These are phyloP conservation scores for Fusarium armeniacum DNA, from an alignment of 2,329 filamentous ascomycete genomes.

Conservation along the genomic window DNA sequence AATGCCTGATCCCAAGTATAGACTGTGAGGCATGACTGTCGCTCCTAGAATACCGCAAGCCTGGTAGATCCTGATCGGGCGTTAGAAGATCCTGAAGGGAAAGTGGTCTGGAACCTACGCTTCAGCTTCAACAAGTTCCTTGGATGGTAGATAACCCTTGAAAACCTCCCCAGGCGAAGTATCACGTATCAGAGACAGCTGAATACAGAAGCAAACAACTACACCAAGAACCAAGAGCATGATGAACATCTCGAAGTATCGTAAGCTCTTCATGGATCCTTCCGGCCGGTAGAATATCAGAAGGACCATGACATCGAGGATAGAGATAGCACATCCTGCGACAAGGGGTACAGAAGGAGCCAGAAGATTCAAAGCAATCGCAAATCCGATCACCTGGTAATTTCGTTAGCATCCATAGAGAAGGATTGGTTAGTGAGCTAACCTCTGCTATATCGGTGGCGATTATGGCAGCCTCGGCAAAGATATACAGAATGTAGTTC, in stretches of 20 bases:
- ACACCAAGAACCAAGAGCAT: slow-evolving; percentile 75
- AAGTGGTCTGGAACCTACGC: slow-evolving; percentile 56
- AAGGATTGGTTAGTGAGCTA: background rate
- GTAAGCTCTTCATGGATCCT: slow-evolving; percentile 69
- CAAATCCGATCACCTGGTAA: slow-evolving; percentile 73
- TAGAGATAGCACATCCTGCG: slow-evolving; percentile 76
- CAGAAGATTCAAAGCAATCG: slow-evolving; percentile 77
- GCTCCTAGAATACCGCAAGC: slow-evolving; percentile 83
- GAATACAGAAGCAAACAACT: slow-evolving; percentile 78
- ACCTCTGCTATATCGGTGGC: slow-evolving; percentile 78
- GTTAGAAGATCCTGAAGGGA: slow-evolving; percentile 18
- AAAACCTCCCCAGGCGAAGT: slow-evolving; percentile 72
- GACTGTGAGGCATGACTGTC: slow-evolving; percentile 79
- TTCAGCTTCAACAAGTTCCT: slow-evolving; percentile 68
- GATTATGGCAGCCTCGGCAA: slow-evolving; percentile 77
- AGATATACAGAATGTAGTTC: slow-evolving; percentile 70
- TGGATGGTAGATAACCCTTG: slow-evolving; percentile 74
- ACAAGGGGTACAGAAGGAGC: slow-evolving; percentile 74
- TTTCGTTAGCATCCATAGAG: background rate
- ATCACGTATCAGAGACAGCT: slow-evolving; percentile 72
- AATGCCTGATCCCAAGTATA: slow-evolving; percentile 78
- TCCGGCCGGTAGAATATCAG: slow-evolving; percentile 75
- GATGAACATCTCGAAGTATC: slow-evolving; percentile 76
- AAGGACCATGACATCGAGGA: slow-evolving; percentile 76
- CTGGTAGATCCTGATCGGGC: slow-evolving; percentile 67